A percentile compares a stretch with the other conserved stretches of the same genome.
Evolutionary conservation across 495 filamentous ascomycete genomes (phyloP).

Genomic region (Annulohypoxylon maeteangense): DNA sequence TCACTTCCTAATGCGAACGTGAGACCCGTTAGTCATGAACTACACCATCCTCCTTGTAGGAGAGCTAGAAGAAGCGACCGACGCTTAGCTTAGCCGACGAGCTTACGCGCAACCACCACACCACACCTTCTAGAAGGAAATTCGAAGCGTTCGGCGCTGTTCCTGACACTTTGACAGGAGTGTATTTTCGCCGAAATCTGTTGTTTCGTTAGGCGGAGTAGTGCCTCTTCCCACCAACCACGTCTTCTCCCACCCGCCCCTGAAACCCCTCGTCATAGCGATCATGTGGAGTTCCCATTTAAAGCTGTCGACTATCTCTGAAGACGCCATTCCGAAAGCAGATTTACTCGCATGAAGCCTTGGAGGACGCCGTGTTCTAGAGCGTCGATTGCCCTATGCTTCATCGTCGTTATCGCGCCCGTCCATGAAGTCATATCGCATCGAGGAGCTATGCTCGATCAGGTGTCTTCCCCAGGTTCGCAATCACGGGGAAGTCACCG

Average conservation of each 20-base stretch:
- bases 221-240: conserved; percentile 6
- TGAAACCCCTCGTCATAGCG: conserved; percentile 37
- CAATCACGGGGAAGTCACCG: conserved; percentile 20
- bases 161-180: conserved; percentile 5
- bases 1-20: conserved; percentile 26
- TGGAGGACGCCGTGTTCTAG: conserved; percentile 8
- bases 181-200: conserved; percentile 35
- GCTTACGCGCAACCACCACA: background rate
- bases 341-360: conserved; percentile 28
- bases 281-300: conserved; percentile 27
- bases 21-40: conserved; percentile 11
- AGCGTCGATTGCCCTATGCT: conserved; percentile 8
- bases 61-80: background rate
- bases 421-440: conserved; percentile 14
- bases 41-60: background rate
- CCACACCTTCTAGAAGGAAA: conserved; percentile 37
- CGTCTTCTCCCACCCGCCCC: background rate
- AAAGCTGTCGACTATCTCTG: background rate
- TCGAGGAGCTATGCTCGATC: background rate
- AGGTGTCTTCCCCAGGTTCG: conserved; percentile 7
- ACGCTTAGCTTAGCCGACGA: conserved; percentile 14
- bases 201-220: conserved; percentile 20
- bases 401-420: background rate
- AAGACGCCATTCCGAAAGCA: conserved; percentile 31
- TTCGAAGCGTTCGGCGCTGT: conserved; percentile 22